Conservation (phyloP, 2,329 filamentous ascomycete genomes). For the Penicillium rolfsii region DNA sequence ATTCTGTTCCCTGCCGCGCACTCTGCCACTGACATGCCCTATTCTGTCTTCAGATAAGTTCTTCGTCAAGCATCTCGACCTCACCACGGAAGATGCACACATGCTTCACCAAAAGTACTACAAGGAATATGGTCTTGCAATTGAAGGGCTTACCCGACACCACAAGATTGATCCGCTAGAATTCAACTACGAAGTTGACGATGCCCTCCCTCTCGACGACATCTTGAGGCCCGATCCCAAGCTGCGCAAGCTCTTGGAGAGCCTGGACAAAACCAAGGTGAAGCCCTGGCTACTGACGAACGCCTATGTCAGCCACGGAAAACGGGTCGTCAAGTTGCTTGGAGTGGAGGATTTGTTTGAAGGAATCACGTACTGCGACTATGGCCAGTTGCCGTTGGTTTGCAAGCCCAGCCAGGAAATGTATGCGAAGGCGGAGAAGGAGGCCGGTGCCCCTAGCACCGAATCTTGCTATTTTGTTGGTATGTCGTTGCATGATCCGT, state of each 20-base stretch:
- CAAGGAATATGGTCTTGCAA: conserved; percentile 92
- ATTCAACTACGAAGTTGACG: conserved; percentile 93
- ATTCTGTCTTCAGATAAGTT: conserved; percentile 54
- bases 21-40: conserved; percentile 53
- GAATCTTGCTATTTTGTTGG: conserved; percentile 91
- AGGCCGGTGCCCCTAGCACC: conserved; percentile 70
- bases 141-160: conserved; percentile 89
- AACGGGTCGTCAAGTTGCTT: conserved; percentile 77
- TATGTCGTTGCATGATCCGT: conserved; percentile 51
- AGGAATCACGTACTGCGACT: conserved; percentile 94
- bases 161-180: conserved; percentile 94
- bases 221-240: conserved; percentile 79
- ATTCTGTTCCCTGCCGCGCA: not conserved
- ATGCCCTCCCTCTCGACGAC: conserved; percentile 83
- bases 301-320: conserved; percentile 87
- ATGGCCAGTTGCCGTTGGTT: conserved; percentile 70
- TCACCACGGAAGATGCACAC: conserved; percentile 77
- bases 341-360: conserved; percentile 88
- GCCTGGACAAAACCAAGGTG: conserved; percentile 82
- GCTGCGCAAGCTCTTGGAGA: conserved; percentile 74
- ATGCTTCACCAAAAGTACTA: conserved; percentile 91
- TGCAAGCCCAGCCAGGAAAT: conserved; percentile 86
- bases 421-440: conserved; percentile 85
- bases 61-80: conserved; percentile 69
- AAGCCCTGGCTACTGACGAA: conserved; percentile 95